These are phyloP conservation scores for Stephania cephalantha DNA, from an alignment of 164 flowering plant species.

Conservation along the genomic window DNA sequence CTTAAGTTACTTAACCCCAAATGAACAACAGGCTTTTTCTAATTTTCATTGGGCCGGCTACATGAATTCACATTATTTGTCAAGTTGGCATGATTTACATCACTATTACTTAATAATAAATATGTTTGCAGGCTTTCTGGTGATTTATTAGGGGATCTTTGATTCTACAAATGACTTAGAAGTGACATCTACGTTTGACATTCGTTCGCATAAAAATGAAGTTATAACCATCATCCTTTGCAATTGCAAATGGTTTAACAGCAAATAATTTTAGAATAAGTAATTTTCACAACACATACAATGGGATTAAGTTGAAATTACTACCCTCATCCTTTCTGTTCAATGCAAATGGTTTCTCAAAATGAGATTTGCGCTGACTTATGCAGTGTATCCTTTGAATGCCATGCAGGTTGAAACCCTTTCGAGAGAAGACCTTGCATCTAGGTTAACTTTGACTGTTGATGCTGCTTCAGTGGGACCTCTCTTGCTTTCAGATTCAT, in stretches of 20 bases:
- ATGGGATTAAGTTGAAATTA: neutral
- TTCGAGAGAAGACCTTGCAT: constrained; percentile 83
- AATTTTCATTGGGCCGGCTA: too few species aligned
- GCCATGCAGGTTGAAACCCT: constrained; percentile 79
- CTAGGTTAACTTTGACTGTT: constrained; percentile 78
- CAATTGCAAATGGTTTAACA: too few species aligned
- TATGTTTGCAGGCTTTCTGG: neutral
- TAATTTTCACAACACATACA: neutral
- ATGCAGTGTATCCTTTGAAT: neutral
- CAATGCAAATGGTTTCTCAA: constrained; percentile 1
- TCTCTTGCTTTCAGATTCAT: constrained; percentile 74
- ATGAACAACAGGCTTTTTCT: neutral
- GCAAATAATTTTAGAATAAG: too few species aligned
- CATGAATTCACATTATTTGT: neutral
- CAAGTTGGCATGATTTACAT: neutral
- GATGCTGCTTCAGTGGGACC: constrained; percentile 84
- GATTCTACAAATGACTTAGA: neutral
- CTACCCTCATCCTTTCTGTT: neutral
- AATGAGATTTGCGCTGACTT: neutral
- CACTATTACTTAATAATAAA: neutral
- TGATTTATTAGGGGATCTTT: neutral
- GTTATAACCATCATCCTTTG: too few species aligned
- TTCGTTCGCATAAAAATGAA: too few species aligned
- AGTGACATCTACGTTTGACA: neutral
- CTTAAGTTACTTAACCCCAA: neutral